These are phyloP conservation scores for Zygnema cylindricum DNA, from an alignment of 139 green algal genomes.

Conservation along the genomic window DNA sequence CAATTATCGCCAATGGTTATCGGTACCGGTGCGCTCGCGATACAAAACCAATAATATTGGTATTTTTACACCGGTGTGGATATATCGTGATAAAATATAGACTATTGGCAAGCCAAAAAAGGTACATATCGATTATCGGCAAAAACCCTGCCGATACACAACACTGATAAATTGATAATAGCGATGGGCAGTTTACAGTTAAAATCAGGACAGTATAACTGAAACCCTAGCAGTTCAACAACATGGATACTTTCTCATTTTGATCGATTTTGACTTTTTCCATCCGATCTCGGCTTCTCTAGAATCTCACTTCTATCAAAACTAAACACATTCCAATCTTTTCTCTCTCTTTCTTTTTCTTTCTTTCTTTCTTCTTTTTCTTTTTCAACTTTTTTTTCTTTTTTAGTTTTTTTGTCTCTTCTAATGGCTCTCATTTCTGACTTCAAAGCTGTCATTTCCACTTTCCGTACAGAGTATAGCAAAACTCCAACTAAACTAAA, in stretches of 20 bases:
- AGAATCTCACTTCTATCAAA: not conserved
- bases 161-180: no score
- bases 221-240: not conserved
- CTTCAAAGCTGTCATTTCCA: conserved; percentile 17
- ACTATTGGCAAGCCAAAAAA: no score
- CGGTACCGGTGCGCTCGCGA: no score
- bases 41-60: no score
- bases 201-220: not conserved
- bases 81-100: no score
- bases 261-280: not conserved
- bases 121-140: no score
- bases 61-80: no score
- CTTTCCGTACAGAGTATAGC: conserved; percentile 1
- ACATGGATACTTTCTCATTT: not conserved
- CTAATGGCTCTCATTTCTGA: conserved; percentile 32
- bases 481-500: conserved; percentile 38
- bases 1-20: no score
- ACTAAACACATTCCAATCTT: no score
- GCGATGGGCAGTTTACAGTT: no score
- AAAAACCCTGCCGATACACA: no score
- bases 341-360: no score
- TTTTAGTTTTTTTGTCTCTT: conserved; percentile 30
- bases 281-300: not conserved
- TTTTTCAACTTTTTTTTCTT: not conserved
- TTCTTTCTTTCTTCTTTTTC: not conserved